phyloP scores from a whole-genome alignment of 176 grass and related monocot species.

The Olyra latifolia region DNA sequence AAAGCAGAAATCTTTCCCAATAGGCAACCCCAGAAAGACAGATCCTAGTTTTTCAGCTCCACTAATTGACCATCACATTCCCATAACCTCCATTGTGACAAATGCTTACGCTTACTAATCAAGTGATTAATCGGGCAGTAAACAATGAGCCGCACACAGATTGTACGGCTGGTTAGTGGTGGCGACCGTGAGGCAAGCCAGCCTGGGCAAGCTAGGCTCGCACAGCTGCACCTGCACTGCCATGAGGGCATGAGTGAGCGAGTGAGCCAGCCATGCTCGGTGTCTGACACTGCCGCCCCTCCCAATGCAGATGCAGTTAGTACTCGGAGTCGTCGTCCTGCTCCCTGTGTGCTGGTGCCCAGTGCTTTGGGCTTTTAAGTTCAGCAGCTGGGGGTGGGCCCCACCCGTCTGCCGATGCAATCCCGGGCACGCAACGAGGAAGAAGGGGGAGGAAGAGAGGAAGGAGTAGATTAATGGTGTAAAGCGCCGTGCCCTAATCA shows the following conservation, averaged over 20 bases:
- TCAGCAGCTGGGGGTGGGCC: conserved; percentile 33
- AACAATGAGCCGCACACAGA: background rate
- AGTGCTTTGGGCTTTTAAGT: conserved; percentile 35
- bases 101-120: background rate
- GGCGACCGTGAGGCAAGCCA: conserved; percentile 46
- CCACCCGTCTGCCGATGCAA: conserved; percentile 23
- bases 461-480: background rate
- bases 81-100: background rate
- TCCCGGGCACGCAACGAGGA: conserved; percentile 3
- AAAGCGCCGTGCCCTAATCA: conserved; percentile 17
- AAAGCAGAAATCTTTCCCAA: conserved; percentile 30
- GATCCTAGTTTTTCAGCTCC: background rate
- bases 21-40: background rate
- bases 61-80: background rate
- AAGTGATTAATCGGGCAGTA: background rate
- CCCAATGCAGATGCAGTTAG: conserved; percentile 44
- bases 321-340: conserved; percentile 25
- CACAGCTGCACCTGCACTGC: conserved; percentile 2
- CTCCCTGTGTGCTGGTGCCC: conserved; percentile 53
- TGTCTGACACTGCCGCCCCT: conserved; percentile 1
- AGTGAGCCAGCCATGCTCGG: conserved; percentile 9
- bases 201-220: conserved; percentile 43
- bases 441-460: background rate
- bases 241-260: conserved; percentile 5
- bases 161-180: background rate